Evolutionary conservation across 2,329 filamentous ascomycete species (phyloP).

Genomic region (Penicillium paneum): DNA sequence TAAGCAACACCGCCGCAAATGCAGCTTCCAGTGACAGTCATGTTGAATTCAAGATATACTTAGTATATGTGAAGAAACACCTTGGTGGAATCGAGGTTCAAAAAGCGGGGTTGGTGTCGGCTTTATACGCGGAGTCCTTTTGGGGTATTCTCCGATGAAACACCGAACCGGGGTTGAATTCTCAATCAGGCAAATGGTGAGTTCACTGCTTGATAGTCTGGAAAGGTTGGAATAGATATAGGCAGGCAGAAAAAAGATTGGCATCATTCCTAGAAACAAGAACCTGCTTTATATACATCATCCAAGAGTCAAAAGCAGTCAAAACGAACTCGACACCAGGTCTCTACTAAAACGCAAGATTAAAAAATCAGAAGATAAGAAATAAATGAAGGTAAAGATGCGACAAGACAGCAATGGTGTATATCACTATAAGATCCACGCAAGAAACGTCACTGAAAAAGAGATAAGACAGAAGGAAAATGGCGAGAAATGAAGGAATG

Average conservation of each 20-base stretch:
- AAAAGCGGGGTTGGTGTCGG: neutral
- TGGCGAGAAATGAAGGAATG: slow-evolving; percentile 4
- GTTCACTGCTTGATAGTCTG: neutral
- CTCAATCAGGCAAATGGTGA: neutral
- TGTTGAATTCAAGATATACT: slow-evolving; percentile 8
- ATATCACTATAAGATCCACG: slow-evolving; percentile 10
- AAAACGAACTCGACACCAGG: slow-evolving; percentile 10
- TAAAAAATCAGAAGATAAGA: slow-evolving; percentile 8
- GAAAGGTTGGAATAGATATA: neutral
- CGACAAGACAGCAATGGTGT: slow-evolving; percentile 6
- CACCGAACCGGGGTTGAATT: neutral
- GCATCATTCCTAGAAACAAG: slow-evolving; percentile 12
- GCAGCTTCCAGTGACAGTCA: slow-evolving; percentile 34
- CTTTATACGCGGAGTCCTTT: slow-evolving; percentile 2
- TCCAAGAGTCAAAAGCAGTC: slow-evolving; percentile 8
- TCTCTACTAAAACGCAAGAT: slow-evolving; percentile 1
- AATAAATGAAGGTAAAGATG: slow-evolving; percentile 11
- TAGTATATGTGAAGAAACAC: slow-evolving; percentile 7
- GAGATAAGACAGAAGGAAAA: slow-evolving; percentile 5
- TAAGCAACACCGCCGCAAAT: slow-evolving; percentile 35
- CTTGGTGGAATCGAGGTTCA: slow-evolving; percentile 21
- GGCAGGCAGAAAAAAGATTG: slow-evolving; percentile 4
- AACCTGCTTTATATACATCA: slow-evolving; percentile 18
- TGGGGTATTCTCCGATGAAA: slow-evolving; percentile 10
- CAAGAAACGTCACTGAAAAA: slow-evolving; percentile 1